phyloP scores from a whole-genome alignment of 371 early-diverging fungal species.

The Conidiobolus incongruus region DNA sequence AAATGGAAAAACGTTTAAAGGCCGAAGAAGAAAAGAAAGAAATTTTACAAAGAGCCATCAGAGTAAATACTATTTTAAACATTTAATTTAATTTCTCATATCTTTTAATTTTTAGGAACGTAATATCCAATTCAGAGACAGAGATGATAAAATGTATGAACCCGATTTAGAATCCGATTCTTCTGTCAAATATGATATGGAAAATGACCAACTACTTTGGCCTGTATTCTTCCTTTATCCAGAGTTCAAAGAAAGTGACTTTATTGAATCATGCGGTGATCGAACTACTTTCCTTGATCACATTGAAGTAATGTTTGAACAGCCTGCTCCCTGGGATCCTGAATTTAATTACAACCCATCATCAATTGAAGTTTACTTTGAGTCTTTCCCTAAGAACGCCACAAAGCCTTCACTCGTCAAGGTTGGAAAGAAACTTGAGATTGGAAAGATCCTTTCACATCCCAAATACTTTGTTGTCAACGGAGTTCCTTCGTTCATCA shows the following conservation, averaged over 20 bases:
- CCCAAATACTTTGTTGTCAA: constrained; percentile 34
- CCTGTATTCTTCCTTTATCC: constrained; percentile 90
- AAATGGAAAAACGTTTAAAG: constrained; percentile 18
- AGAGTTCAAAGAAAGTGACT: constrained; percentile 75
- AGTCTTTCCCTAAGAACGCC: constrained; percentile 21
- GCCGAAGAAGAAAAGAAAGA: constrained; percentile 20
- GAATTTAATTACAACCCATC: constrained; percentile 29
- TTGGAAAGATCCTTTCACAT: constrained; percentile 23
- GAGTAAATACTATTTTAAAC: constrained; percentile 11
- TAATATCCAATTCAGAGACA: constrained; percentile 1
- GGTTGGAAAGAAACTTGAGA: constrained; percentile 27
- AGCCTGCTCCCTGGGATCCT: constrained; percentile 66
- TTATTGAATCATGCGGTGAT: constrained; percentile 71
- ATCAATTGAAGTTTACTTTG: constrained; percentile 57
- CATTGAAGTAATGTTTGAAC: constrained; percentile 58
- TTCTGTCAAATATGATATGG: constrained; percentile 32
- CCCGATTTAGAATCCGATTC: constrained; percentile 1
- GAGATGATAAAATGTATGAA: constrained; percentile 2
- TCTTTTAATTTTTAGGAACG: background rate
- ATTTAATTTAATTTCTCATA: too few relatives aligned
- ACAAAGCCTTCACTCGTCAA: constrained; percentile 35
- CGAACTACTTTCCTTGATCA: constrained; percentile 60
- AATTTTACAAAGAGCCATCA: constrained; percentile 17
- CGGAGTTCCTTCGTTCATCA: constrained; percentile 42
- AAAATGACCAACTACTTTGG: constrained; percentile 39